Base-by-base conservation (phyloP, 345 rosid species). In the Lepidium sativum region DNA sequence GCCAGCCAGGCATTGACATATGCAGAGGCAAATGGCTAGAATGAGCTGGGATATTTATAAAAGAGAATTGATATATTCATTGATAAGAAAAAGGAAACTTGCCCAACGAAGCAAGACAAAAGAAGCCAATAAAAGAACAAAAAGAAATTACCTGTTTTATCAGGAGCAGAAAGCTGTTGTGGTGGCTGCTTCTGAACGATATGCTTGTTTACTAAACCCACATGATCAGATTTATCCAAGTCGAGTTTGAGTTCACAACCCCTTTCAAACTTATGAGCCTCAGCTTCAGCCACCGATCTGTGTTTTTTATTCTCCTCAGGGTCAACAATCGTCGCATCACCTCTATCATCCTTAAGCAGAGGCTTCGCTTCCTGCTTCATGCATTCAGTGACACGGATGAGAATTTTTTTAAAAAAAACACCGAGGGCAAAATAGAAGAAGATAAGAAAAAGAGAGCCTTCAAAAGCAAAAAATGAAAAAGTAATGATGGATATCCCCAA, bases 1-100 rank as follows among this genome's bases (percentile, higher is more conserved):
- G 90, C 99, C 99, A 95, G 69, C 80, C 79, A 69, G 96, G 81
- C 78, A 89, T 73, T 17, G 97, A 76, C 81, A 85, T 83, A 13
- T 91, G 91, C 71, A 86, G 75, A 71, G 95, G 79, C 18, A 85
- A 63, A 60, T 91, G 71, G 59, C 60, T 65, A 20, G 82, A 65
- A 80, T 80, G 96, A 74, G 82, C 99, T 95, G 96, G 40, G 59
- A 50, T 68, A 2, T 18, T 44, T 15, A 2, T 12, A 51, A 33
- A n/a, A 21, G 8, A 44, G 15, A 8, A 4, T 1, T 8, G 0
- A 1, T 3, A 18, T 5, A 27, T 14, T 8, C 0, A 18, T n/a
- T 27, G 10, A 33, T 10, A 45, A 7, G 29, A 1, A 23, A 23
- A 4, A 8, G 0, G 1, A 37, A 32, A 67, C 7, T 17, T 7